These are phyloP conservation scores for Citrus sp. DNA, from an alignment of 345 rosid genomes.

Conservation along the genomic window DNA sequence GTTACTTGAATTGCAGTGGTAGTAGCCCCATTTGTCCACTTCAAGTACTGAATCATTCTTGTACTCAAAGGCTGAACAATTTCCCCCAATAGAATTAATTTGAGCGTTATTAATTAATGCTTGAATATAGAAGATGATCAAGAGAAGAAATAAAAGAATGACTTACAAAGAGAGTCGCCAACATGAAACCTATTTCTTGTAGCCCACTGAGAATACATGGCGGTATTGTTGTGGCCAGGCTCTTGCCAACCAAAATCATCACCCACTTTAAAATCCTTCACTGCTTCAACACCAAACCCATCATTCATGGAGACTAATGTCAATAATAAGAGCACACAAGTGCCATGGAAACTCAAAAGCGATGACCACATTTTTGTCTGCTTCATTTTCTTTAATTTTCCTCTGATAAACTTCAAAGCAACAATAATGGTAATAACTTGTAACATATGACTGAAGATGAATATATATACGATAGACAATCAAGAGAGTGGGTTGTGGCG, in stretches of 20 bases:
- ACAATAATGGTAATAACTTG: too few relatives aligned
- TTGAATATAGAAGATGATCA: too few relatives aligned
- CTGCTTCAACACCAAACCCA: slow-evolving; percentile 27
- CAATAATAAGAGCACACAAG: neutral
- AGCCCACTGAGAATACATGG: slow-evolving; percentile 62
- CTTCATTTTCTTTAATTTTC: neutral
- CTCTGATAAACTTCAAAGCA: too few relatives aligned
- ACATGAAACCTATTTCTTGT: slow-evolving; percentile 53
- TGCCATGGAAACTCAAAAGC: neutral
- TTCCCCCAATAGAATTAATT: too few relatives aligned
- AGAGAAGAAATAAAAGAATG: neutral
- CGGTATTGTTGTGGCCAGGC: slow-evolving; percentile 40
- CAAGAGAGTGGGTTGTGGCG: slow-evolving; percentile 6
- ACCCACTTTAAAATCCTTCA: slow-evolving; percentile 56
- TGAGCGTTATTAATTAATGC: too few relatives aligned
- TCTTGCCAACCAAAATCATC: slow-evolving; percentile 60
- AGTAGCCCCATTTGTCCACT: slow-evolving; percentile 76
- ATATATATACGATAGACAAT: neutral
- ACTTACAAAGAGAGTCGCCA: slow-evolving; percentile 68
- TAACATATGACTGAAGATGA: too few relatives aligned
- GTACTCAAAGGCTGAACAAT: slow-evolving; percentile 53
- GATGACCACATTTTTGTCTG: slow-evolving; percentile 15
- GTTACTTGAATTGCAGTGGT: slow-evolving; percentile 59
- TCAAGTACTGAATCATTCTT: slow-evolving; percentile 63
- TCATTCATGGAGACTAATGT: slow-evolving; percentile 14